These are phyloP conservation scores for Solanum bukasovii DNA, from an alignment of 257 asterid species.

Conservation along the genomic window DNA sequence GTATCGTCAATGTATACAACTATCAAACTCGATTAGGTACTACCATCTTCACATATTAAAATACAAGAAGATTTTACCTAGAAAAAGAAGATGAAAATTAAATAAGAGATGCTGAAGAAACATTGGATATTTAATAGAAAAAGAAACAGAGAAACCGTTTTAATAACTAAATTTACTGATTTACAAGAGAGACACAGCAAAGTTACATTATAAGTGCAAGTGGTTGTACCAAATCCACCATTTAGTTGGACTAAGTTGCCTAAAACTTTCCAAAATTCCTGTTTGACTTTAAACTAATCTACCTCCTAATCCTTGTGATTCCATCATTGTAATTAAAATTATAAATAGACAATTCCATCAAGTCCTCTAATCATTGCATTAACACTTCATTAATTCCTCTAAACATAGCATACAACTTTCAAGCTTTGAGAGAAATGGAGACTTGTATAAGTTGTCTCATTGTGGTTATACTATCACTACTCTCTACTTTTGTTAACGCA, in stretches of 20 bases:
- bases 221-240: conserved; percentile 39
- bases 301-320: not conserved
- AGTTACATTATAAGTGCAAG: not conserved
- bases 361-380: not conserved
- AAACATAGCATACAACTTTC: not conserved
- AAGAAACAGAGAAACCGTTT: not conserved
- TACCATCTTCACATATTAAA: not conserved
- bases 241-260: conserved; percentile 28
- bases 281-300: conserved; percentile 14
- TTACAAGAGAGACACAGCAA: not conserved
- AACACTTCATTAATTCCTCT: not conserved
- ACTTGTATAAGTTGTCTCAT: not conserved
- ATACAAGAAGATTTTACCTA: not conserved
- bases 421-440: conserved; percentile 12
- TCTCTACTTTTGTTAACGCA: conserved; percentile 20
- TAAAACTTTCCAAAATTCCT: conserved; percentile 4
- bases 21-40: not conserved
- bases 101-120: not conserved
- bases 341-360: conserved; percentile 20
- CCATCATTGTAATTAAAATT: not conserved
- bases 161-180: not conserved
- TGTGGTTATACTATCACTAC: conserved; percentile 7
- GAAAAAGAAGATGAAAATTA: not conserved
- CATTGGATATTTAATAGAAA: not conserved
- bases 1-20: too few relatives aligned